These are phyloP conservation scores for Soucietia sequanensis DNA, from an alignment of 805 yeast genomes.

Conservation along the genomic window DNA sequence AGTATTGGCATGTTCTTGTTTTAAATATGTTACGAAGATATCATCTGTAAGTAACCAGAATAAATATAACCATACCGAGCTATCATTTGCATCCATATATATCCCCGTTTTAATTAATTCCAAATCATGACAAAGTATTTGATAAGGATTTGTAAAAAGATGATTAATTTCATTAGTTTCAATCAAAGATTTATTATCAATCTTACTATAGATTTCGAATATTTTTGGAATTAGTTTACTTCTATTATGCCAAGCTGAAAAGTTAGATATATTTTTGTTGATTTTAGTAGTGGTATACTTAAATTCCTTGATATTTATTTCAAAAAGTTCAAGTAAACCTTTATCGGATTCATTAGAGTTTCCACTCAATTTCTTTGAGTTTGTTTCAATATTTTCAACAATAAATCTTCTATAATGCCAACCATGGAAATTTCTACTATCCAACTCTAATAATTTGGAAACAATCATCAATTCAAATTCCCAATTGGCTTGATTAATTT, in stretches of 20 bases:
- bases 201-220: slow-evolving; percentile 20
- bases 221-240: slow-evolving; percentile 62
- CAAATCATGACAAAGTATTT: slow-evolving; percentile 56
- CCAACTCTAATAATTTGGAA: slow-evolving; percentile 63
- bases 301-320: slow-evolving; percentile 54
- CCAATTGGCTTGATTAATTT: slow-evolving; percentile 60
- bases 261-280: slow-evolving; percentile 82
- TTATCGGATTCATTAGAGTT: slow-evolving; percentile 3
- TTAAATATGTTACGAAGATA: slow-evolving; percentile 30
- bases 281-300: slow-evolving; percentile 76
- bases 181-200: slow-evolving; percentile 4
- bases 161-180: slow-evolving; percentile 8
- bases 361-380: slow-evolving; percentile 1
- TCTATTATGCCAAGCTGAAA: slow-evolving; percentile 94
- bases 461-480: slow-evolving; percentile 68
- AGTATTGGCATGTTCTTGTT: slow-evolving; percentile 15
- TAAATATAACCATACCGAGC: slow-evolving; percentile 87
- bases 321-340: slow-evolving; percentile 14
- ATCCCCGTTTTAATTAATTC: slow-evolving; percentile 75
- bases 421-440: slow-evolving; percentile 88
- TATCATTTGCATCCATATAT: slow-evolving; percentile 91
- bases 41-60: slow-evolving; percentile 67
- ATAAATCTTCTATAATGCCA: slow-evolving; percentile 91
- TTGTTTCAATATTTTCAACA: slow-evolving; percentile 39
- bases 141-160: slow-evolving; percentile 27